These are phyloP conservation scores for Colletotrichum karsti DNA, from an alignment of 2,329 filamentous ascomycete genomes.

Conservation along the genomic window DNA sequence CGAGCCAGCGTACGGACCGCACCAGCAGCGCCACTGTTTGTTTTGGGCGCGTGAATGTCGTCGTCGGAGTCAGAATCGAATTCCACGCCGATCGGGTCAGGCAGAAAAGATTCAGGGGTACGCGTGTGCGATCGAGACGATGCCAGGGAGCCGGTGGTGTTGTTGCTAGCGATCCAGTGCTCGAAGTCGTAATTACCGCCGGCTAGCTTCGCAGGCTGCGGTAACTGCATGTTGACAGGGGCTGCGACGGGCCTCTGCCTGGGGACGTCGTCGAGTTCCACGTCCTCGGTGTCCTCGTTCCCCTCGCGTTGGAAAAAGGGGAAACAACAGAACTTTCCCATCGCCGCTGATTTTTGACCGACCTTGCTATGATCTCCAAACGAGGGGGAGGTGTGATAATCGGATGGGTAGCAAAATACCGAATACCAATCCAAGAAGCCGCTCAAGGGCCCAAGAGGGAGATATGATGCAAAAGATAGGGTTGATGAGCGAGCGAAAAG, in stretches of 20 bases:
- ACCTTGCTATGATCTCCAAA: slow-evolving; percentile 13
- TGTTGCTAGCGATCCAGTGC: neutral
- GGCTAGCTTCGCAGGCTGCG: slow-evolving; percentile 7
- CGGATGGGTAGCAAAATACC: slow-evolving; percentile 21
- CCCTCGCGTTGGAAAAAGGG: neutral
- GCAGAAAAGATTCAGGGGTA: slow-evolving; percentile 13
- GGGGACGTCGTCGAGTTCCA: neutral
- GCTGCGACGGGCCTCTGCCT: neutral
- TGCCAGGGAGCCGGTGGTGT: neutral
- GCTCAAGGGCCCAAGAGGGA: slow-evolving; percentile 14
- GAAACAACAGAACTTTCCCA: slow-evolving; percentile 13
- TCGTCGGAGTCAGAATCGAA: slow-evolving; percentile 21
- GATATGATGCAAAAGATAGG: slow-evolving; percentile 21
- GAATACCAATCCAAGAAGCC: slow-evolving; percentile 24
- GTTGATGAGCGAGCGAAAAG: slow-evolving; percentile 1
- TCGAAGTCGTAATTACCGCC: slow-evolving; percentile 15
- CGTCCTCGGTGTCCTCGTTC: neutral
- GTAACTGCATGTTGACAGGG: neutral
- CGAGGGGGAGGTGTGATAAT: slow-evolving; percentile 22
- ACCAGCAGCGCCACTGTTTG: slow-evolving; percentile 50
- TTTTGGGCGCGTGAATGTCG: slow-evolving; percentile 33
- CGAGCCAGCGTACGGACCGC: slow-evolving; percentile 55
- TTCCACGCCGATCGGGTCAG: slow-evolving; percentile 9
- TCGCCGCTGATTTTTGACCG: neutral
- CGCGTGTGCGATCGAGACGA: slow-evolving; percentile 7